Percentiles rank a stretch among this genome's conserved stretches.
Conservation (phyloP, 2,329 filamentous ascomycete genomes). For the Xylariomycetidae sp. region DNA sequence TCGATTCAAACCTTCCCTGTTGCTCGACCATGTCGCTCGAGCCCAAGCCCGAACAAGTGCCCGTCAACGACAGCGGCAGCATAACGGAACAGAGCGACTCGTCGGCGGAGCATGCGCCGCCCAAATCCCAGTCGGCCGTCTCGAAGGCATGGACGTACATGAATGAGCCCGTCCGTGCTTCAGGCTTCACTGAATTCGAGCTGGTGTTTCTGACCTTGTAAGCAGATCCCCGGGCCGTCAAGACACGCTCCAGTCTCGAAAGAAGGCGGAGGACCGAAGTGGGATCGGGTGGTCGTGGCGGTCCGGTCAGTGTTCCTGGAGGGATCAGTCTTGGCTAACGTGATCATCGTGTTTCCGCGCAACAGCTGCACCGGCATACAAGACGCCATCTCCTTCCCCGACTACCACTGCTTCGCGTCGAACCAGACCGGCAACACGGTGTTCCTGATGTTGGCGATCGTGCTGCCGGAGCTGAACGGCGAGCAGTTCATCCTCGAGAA, state of each 20-base stretch:
- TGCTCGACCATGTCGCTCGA: too few species aligned
- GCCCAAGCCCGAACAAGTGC: too few species aligned
- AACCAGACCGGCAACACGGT: slow-evolving; percentile 63
- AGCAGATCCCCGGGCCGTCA: slow-evolving; percentile 10
- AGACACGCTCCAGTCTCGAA: too few species aligned
- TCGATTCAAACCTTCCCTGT: too few species aligned
- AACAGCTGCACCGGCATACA: slow-evolving; percentile 43
- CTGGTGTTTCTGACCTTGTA: slow-evolving; percentile 41
- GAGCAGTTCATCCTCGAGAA: slow-evolving; percentile 47
- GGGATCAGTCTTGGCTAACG: too few species aligned
- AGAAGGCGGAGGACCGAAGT: too few species aligned
- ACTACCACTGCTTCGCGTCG: slow-evolving; percentile 57
- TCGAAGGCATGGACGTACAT: slow-evolving; percentile 20
- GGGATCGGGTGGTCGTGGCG: too few species aligned
- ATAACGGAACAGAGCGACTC: slow-evolving; percentile 1
- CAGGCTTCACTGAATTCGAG: slow-evolving; percentile 38
- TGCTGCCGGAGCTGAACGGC: slow-evolving; percentile 40
- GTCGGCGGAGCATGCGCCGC: neutral
- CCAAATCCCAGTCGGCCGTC: slow-evolving; percentile 7
- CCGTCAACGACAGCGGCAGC: neutral
- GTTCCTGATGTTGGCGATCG: slow-evolving; percentile 47
- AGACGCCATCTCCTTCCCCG: slow-evolving; percentile 54
- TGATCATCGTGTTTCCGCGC: too few species aligned
- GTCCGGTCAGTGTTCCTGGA: too few species aligned
- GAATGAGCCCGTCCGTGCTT: slow-evolving; percentile 30